Conservation (phyloP, 2,329 filamentous ascomycete genomes). For the Chrysoporthe puriensis region DNA sequence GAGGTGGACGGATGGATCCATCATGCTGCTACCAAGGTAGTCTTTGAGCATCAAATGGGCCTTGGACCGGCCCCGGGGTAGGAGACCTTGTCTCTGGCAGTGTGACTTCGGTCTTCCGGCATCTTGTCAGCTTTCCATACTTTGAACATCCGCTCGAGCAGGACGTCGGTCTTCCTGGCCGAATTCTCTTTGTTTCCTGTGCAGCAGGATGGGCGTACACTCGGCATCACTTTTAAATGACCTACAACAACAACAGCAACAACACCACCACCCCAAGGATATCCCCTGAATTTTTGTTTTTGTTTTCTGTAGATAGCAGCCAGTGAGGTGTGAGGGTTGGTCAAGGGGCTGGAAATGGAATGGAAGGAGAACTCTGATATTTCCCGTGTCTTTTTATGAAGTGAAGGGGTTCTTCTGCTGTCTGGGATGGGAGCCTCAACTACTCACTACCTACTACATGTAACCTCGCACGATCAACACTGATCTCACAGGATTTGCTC, state of each 20-base stretch:
- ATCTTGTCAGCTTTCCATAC: conserved; percentile 30
- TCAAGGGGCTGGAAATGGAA: conserved; percentile 12
- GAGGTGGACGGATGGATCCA: neutral
- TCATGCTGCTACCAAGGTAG: neutral
- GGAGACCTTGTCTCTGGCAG: conserved; percentile 27
- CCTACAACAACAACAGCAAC: conserved; percentile 7
- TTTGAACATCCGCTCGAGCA: neutral
- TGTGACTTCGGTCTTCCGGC: conserved; percentile 20
- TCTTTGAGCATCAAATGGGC: neutral
- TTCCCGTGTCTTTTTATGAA: conserved; percentile 14
- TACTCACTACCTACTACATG: neutral
- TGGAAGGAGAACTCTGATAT: conserved; percentile 21
- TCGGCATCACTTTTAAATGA: conserved; percentile 25
- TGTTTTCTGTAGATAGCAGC: conserved; percentile 36
- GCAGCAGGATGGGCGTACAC: conserved; percentile 29
- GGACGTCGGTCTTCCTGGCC: conserved; percentile 30
- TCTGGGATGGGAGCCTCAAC: neutral
- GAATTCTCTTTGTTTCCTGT: conserved; percentile 31
- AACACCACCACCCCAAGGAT: conserved; percentile 32
- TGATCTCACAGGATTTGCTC: conserved; percentile 14
- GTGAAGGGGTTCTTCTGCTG: conserved; percentile 1
- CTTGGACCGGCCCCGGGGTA: neutral
- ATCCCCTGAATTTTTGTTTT: conserved; percentile 32
- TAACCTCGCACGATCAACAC: conserved; percentile 10
- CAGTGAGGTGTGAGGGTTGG: conserved; percentile 5